Conservation (phyloP, 2,329 filamentous ascomycete species). For the Zalaria obscura region DNA sequence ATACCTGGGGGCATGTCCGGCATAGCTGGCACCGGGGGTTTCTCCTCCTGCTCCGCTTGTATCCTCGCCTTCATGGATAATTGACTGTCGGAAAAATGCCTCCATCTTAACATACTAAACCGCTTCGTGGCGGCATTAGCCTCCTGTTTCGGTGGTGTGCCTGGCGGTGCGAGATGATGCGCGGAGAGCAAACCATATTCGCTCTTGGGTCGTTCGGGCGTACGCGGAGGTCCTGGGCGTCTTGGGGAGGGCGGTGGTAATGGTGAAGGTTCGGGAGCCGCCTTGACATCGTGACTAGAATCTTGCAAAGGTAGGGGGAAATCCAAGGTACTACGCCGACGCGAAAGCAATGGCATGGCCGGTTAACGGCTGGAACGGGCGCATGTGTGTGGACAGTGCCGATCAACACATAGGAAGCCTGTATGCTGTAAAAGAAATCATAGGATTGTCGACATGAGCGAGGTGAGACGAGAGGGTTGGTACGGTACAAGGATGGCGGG, state of each 20-base stretch:
- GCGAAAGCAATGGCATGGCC: conserved; percentile 20
- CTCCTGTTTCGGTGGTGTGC: conserved; percentile 6
- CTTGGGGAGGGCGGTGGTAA: background rate
- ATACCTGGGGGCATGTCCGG: conserved; percentile 6
- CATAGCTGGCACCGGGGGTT: conserved; percentile 27
- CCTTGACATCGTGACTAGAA: background rate
- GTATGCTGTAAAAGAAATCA: too few relatives aligned
- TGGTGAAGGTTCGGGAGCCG: background rate
- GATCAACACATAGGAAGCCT: too few relatives aligned
- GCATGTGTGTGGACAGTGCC: conserved; percentile 1
- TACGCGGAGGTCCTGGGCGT: background rate
- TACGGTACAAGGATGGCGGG: too few relatives aligned
- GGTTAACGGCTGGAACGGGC: conserved; percentile 3
- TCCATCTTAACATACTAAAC: conserved; percentile 63
- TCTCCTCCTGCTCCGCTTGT: conserved; percentile 43
- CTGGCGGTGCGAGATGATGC: conserved; percentile 1
- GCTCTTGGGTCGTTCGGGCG: conserved; percentile 1
- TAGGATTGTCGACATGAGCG: too few relatives aligned
- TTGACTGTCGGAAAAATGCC: conserved; percentile 88
- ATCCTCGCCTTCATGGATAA: conserved; percentile 62
- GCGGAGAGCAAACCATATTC: conserved; percentile 3
- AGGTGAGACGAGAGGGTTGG: too few relatives aligned
- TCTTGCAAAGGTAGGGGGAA: conserved; percentile 8
- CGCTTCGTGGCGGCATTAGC: conserved; percentile 24
- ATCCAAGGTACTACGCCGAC: conserved; percentile 30